Conservation (phyloP, 768 basidiomycete species). For the Coprinopsis marcescibilis region DNA sequence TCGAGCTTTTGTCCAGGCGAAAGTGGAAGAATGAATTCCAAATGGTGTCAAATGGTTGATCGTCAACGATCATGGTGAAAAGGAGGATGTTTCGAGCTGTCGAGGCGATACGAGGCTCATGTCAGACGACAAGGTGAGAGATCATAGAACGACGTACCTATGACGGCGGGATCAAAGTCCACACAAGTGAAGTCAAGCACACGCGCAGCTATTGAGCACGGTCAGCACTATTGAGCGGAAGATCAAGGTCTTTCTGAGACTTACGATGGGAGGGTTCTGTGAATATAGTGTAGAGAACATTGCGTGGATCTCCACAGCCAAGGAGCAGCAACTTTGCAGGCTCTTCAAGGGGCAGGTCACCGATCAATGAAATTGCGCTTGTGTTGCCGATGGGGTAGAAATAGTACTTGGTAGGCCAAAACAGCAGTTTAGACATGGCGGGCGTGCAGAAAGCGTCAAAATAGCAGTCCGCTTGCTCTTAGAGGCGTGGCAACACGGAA, state of each 20-base stretch:
- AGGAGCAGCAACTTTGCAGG: conserved; percentile 43
- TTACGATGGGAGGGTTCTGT: conserved; percentile 22
- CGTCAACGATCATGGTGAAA: conserved; percentile 36
- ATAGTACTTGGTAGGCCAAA: conserved; percentile 38
- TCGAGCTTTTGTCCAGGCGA: conserved; percentile 32
- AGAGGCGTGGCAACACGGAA: too few relatives aligned
- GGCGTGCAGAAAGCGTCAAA: too few relatives aligned
- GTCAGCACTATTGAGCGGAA: neutral
- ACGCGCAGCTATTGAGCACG: conserved; percentile 20
- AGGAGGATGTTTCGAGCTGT: conserved; percentile 47
- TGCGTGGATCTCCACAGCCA: conserved; percentile 54
- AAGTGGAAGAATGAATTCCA: conserved; percentile 50
- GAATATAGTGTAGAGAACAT: conserved; percentile 44
- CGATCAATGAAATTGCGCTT: conserved; percentile 44
- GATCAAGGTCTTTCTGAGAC: conserved; percentile 3
- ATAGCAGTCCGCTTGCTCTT: too few relatives aligned
- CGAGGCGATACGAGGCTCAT: neutral
- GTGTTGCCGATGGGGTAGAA: conserved; percentile 63
- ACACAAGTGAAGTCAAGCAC: conserved; percentile 45
- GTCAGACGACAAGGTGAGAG: neutral
- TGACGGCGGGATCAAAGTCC: conserved; percentile 41
- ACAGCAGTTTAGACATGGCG: conserved; percentile 38
- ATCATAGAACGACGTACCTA: conserved; percentile 27
- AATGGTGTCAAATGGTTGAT: conserved; percentile 7
- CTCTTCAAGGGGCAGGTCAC: conserved; percentile 41